Evolutionary conservation across 202 grass and related monocot genomes (phyloP), one percentile per base, ranked within the genome.

Genomic region (Eragrostis tef): DNA sequence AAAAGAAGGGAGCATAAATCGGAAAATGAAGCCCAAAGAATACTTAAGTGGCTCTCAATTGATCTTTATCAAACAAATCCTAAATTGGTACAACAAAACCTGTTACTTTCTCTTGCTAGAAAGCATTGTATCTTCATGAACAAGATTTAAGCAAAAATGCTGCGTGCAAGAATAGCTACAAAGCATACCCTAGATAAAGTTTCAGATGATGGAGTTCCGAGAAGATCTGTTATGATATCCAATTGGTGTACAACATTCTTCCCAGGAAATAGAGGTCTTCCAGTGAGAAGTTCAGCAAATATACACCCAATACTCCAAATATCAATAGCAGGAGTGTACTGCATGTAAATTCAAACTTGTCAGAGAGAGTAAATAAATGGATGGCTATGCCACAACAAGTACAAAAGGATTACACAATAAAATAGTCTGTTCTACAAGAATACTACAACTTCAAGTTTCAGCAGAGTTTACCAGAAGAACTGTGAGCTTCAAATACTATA

Each of bases 221-320:
- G 92, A 63, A 98, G 80, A 89, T 98, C 94, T 56, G 94, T 98
- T 81, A 98, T 98, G 41, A 98, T 34, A 91, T 98, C 94, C 79
- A 98, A 87, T 67, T 98, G 94, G 86, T 98, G 94, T 41, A 94
- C 94, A 9, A 98, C 92, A 82, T 98, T 98, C 87, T 90, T 98
- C 77, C 95, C 95, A 83, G 95, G 95, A 91, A 98, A 93, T 74
- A 98, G 68, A 22, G 95, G 92, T 8, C 88, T 88, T 43, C 95
- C 92, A 58, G 92, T 95, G 79, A 98, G 83, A 86, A 98, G 86
- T 86, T 98, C 95, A 17, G 95, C 90, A 65, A 95, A 98, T 93
- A 98, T 98, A 78, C 95, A 98, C 52, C 95, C 95, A 83, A 98
- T 98, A 80, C 95, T 98, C 95, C 95, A 98, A 65, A 98, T 94